Percentiles rank a stretch among this genome's conserved stretches.
phyloP scores from a whole-genome alignment of 2,329 filamentous ascomycete genomes.

The Cercospora zeina region DNA sequence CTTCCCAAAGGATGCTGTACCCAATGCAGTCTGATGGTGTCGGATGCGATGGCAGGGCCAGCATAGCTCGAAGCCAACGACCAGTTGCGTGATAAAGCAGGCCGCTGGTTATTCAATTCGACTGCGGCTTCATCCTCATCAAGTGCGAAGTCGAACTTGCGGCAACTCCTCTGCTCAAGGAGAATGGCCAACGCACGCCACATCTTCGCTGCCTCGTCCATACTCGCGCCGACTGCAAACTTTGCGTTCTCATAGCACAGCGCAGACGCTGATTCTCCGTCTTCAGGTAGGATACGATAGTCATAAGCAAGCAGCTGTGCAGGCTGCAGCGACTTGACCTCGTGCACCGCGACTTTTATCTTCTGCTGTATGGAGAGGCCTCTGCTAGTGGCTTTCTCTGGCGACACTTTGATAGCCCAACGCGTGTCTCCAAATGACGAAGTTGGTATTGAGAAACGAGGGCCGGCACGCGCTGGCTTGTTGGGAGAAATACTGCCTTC shows the following conservation, averaged over 20 bases:
- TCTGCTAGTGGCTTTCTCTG: slow-evolving; percentile 24
- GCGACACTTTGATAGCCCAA: slow-evolving; percentile 39
- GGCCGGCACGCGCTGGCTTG: background rate
- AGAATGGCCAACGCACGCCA: slow-evolving; percentile 82
- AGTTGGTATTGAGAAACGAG: slow-evolving; percentile 53
- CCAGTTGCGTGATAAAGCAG: slow-evolving; percentile 17
- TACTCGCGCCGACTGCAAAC: slow-evolving; percentile 70
- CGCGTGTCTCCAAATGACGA: slow-evolving; percentile 45
- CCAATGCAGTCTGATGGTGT: background rate
- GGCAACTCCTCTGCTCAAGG: slow-evolving; percentile 62
- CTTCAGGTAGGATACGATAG: slow-evolving; percentile 82
- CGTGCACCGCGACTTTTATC: slow-evolving; percentile 72
- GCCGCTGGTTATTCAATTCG: slow-evolving; percentile 43
- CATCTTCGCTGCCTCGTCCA: slow-evolving; percentile 71
- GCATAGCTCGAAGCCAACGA: slow-evolving; percentile 15
- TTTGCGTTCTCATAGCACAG: slow-evolving; percentile 82
- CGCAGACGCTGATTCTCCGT: slow-evolving; percentile 53
- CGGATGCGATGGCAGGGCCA: background rate
- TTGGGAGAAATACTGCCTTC: slow-evolving; percentile 16
- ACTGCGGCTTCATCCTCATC: slow-evolving; percentile 45
- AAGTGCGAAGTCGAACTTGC: background rate
- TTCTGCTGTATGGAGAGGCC: slow-evolving; percentile 49
- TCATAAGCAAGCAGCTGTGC: slow-evolving; percentile 75
- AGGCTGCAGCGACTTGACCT: slow-evolving; percentile 70
- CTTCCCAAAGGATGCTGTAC: slow-evolving; percentile 55